phyloP scores from a whole-genome alignment of 2,329 filamentous ascomycete genomes.

The Fusarium robinianum region DNA sequence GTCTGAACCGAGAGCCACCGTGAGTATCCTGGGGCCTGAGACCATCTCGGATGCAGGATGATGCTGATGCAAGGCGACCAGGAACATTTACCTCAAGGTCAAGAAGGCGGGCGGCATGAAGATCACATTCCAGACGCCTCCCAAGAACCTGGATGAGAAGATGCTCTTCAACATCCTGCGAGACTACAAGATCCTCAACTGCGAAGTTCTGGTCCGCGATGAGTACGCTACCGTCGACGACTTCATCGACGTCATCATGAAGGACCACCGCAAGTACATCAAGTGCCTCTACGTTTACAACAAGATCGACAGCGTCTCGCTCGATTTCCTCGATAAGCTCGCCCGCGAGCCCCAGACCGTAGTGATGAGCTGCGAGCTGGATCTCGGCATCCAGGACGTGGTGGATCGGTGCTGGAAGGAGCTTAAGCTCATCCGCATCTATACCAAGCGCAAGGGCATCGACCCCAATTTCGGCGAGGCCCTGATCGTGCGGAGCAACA shows the following conservation, averaged over 20 bases:
- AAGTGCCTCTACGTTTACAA: conserved; percentile 96
- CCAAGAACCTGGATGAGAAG: conserved; percentile 93
- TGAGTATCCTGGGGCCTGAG: conserved; percentile 49
- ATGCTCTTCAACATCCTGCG: conserved; percentile 97
- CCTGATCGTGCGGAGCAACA: conserved; percentile 85
- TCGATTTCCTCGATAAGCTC: conserved; percentile 90
- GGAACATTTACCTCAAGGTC: conserved; percentile 94
- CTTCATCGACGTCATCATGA: conserved; percentile 99
- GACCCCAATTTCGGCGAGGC: conserved; percentile 91
- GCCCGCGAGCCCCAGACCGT: conserved; percentile 92
- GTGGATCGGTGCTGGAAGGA: conserved; percentile 96
- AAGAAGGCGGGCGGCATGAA: conserved; percentile 99
- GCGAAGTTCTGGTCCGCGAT: conserved; percentile 92
- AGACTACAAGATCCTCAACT: conserved; percentile 99
- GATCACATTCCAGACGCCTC: conserved; percentile 89
- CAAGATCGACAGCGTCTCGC: conserved; percentile 94
- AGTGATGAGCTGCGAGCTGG: conserved; percentile 97
- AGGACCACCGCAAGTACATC: conserved; percentile 98
- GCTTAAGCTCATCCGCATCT: conserved; percentile 84
- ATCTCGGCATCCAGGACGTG: conserved; percentile 90
- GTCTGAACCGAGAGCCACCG: conserved; percentile 89
- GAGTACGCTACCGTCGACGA: conserved; percentile 96
- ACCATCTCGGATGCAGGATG: neutral
- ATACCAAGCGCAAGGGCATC: conserved; percentile 93
- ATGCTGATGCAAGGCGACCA: conserved; percentile 42